phyloP scores from a whole-genome alignment of 805 yeast species.

The Saturnispora serradocipensis region DNA sequence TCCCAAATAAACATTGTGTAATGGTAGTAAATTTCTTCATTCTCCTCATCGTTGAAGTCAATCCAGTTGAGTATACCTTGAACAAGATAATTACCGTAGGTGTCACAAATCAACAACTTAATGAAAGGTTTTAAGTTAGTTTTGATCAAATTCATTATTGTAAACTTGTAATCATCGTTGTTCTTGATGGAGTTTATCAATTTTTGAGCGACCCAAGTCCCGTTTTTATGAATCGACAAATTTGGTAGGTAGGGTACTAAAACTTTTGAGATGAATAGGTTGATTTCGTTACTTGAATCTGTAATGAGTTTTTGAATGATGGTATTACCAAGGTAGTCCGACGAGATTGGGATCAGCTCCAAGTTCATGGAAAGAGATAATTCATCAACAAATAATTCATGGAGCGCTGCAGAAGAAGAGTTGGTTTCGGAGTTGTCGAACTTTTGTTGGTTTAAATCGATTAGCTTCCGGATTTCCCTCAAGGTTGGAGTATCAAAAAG shows the following conservation, averaged over 20 bases:
- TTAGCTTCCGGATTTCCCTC: neutral
- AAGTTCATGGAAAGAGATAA: constrained; percentile 74
- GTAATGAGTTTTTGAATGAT: constrained; percentile 88
- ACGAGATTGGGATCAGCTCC: constrained; percentile 83
- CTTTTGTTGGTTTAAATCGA: constrained; percentile 21
- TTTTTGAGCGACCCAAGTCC: constrained; percentile 99
- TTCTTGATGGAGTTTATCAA: constrained; percentile 60
- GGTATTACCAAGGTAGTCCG: constrained; percentile 93
- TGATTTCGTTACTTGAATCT: constrained; percentile 56
- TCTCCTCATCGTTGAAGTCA: neutral
- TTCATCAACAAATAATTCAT: constrained; percentile 65
- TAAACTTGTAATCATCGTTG: constrained; percentile 26
- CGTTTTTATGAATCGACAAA: constrained; percentile 93
- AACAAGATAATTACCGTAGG: constrained; percentile 92
- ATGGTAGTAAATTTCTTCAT: neutral
- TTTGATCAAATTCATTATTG: constrained; percentile 47
- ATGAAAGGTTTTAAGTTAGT: constrained; percentile 70
- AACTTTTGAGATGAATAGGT: constrained; percentile 70
- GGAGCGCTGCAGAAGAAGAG: constrained; percentile 34
- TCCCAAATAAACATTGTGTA: constrained; percentile 87
- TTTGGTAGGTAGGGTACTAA: constrained; percentile 77
- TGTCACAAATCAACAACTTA: constrained; percentile 82
- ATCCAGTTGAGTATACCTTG: constrained; percentile 92
- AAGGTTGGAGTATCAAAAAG: neutral
- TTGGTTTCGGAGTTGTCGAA: neutral